Percentiles rank a stretch among this genome's conserved stretches.
These are phyloP conservation scores for Sporothrix protearum DNA, from an alignment of 2,329 filamentous ascomycete genomes.

Conservation along the genomic window DNA sequence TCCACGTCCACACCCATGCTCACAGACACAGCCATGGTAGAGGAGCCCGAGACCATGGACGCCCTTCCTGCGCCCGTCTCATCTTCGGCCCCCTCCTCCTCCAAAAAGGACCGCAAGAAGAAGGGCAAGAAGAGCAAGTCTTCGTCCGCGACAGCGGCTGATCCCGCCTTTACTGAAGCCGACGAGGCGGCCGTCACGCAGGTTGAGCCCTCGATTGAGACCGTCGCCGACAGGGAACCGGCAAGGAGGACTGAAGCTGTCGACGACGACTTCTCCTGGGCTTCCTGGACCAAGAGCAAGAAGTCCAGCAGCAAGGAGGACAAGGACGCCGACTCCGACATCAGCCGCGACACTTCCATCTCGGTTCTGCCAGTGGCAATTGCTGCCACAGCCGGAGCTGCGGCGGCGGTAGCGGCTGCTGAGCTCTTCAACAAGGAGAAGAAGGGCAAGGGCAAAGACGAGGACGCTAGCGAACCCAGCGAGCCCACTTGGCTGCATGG, in stretches of 20 bases:
- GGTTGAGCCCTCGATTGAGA: background rate
- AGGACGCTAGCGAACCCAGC: background rate
- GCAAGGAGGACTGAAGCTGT: background rate
- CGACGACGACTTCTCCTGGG: constrained; percentile 35
- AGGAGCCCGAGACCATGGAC: constrained; percentile 2
- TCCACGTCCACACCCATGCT: background rate
- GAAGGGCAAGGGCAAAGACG: background rate
- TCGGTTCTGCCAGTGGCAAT: constrained; percentile 2
- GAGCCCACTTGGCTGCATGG: constrained; percentile 16
- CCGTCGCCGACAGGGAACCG: background rate
- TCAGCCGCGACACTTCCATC: background rate
- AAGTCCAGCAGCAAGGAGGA: background rate
- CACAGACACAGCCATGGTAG: constrained; percentile 12
- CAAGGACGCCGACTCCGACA: background rate
- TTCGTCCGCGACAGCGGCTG: background rate
- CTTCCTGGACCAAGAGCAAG: constrained; percentile 7
- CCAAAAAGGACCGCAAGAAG: constrained; percentile 38
- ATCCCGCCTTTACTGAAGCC: constrained; percentile 43
- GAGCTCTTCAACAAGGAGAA: background rate
- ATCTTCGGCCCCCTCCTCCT: background rate
- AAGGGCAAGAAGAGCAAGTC: constrained; percentile 41
- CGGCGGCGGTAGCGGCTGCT: constrained; percentile 3
- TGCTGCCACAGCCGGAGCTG: constrained; percentile 9
- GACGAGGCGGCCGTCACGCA: constrained; percentile 37
- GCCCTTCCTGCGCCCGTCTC: constrained; percentile 15